These are phyloP conservation scores for Chlamydomonas applanata DNA, from an alignment of 139 green algal genomes.

Conservation along the genomic window DNA sequence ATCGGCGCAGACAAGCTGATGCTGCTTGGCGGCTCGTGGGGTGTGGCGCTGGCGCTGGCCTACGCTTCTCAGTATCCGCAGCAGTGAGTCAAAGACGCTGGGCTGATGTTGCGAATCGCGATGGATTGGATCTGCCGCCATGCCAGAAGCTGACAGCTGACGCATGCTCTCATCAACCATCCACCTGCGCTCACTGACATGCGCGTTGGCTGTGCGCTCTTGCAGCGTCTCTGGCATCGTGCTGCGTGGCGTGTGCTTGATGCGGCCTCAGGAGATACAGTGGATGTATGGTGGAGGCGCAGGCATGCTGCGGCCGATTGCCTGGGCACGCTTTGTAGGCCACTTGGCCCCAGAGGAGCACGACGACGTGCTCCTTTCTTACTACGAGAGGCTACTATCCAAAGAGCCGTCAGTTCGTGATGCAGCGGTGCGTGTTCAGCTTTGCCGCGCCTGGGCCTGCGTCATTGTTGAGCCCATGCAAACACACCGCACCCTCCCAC, in stretches of 20 bases:
- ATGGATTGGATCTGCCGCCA: too few relatives aligned
- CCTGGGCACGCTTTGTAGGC: slow-evolving; percentile 39
- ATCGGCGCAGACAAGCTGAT: slow-evolving; percentile 52
- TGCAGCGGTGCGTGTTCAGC: slow-evolving; percentile 32
- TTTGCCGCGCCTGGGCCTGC: too few relatives aligned
- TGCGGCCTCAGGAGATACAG: slow-evolving; percentile 60
- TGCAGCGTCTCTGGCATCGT: slow-evolving; percentile 49
- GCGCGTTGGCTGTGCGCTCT: not conserved
- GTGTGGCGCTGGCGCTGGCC: slow-evolving; percentile 55
- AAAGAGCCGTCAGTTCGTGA: slow-evolving; percentile 15
- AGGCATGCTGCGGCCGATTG: slow-evolving; percentile 36
- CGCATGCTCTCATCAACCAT: too few relatives aligned
- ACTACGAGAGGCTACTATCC: slow-evolving; percentile 46
- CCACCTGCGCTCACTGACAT: too few relatives aligned
- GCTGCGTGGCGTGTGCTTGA: slow-evolving; percentile 71
- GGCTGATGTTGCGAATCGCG: too few relatives aligned
- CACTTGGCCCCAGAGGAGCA: slow-evolving; percentile 28
- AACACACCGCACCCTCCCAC: too few relatives aligned
- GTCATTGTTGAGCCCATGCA: too few relatives aligned
- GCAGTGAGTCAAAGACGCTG: slow-evolving; percentile 16
- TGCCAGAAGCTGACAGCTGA: too few relatives aligned
- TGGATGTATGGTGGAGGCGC: slow-evolving; percentile 68
- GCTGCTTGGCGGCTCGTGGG: slow-evolving; percentile 76
- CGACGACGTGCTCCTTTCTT: slow-evolving; percentile 36
- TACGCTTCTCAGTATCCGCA: slow-evolving; percentile 55